Evolutionary conservation across 768 basidiomycete species (phyloP).

Genomic region (Piloderma croceum): DNA sequence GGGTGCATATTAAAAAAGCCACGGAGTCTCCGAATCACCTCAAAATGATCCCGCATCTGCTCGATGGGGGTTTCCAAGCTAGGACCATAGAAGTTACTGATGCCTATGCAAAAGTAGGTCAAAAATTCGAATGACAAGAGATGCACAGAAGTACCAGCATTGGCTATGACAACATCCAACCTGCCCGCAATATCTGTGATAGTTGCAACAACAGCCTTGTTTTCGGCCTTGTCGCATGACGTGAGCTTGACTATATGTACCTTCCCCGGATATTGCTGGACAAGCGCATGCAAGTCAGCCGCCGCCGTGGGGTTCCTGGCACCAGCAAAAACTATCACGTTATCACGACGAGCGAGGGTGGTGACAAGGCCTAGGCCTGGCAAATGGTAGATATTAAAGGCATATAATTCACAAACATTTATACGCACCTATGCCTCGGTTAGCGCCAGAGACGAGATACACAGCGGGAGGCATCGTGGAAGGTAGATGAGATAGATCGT

Average conservation of each 20-base stretch:
- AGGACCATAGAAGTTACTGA: not conserved
- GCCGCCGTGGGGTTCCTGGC: constrained; percentile 1
- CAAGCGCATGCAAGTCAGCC: not conserved
- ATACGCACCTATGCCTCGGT: too few relatives aligned
- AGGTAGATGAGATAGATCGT: too few relatives aligned
- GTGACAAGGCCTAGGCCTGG: too few relatives aligned
- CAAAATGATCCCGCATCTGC: not conserved
- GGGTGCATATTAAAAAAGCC: not conserved
- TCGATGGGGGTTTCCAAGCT: not conserved
- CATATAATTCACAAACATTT: too few relatives aligned
- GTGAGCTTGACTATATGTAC: constrained; percentile 1
- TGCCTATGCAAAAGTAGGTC: constrained; percentile 1
- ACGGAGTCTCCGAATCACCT: not conserved
- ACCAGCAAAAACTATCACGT: constrained; percentile 1
- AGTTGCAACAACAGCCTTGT: not conserved
- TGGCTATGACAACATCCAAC: constrained; percentile 4
- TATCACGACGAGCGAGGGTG: not conserved
- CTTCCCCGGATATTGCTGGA: not conserved
- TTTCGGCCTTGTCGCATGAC: constrained; percentile 1
- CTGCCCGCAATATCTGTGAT: not conserved
- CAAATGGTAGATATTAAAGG: too few relatives aligned
- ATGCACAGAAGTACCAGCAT: constrained; percentile 1
- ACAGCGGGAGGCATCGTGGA: too few relatives aligned
- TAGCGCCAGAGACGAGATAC: too few relatives aligned
- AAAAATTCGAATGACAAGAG: not conserved